Percentiles rank a stretch among this genome's conserved stretches.
These are phyloP conservation scores for Bruguiera sexangula DNA, from an alignment of 345 rosid species.

Conservation along the genomic window DNA sequence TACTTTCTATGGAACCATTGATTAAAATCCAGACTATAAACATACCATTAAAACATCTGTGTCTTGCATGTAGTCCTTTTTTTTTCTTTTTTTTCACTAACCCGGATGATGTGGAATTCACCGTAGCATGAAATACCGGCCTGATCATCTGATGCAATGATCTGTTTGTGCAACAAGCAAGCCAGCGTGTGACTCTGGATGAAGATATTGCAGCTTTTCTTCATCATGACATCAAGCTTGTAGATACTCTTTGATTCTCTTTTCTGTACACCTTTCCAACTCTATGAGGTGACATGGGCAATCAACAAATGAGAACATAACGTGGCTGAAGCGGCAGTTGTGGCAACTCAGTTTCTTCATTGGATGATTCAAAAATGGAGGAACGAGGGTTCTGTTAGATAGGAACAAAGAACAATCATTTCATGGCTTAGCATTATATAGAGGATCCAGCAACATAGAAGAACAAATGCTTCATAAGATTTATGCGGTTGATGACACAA, in stretches of 20 bases:
- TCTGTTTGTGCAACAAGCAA: not conserved
- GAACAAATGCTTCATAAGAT: not conserved
- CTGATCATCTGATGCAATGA: not conserved
- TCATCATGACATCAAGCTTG: not conserved
- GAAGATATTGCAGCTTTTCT: not conserved
- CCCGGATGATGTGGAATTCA: not conserved
- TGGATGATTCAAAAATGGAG: slow-evolving; percentile 18
- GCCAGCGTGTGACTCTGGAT: not conserved
- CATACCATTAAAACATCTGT: not conserved
- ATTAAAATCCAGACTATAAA: too few relatives aligned
- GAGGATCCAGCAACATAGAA: too few relatives aligned
- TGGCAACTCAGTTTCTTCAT: slow-evolving; percentile 52
- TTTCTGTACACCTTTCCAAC: not conserved
- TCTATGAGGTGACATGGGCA: not conserved
- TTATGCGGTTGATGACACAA: not conserved
- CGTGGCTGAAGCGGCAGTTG: slow-evolving; percentile 24
- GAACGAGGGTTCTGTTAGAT: slow-evolving; percentile 29
- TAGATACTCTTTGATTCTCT: slow-evolving; percentile 1
- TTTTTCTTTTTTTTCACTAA: not conserved
- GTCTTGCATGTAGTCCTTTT: not conserved
- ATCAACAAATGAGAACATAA: slow-evolving; percentile 22
- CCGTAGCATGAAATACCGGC: not conserved
- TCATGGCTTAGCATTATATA: too few relatives aligned
- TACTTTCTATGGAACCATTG: too few relatives aligned
- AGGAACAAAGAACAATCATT: not conserved